A percentile compares a stretch with the other conserved stretches of the same genome.
These are phyloP conservation scores for Suillus spraguei DNA, from an alignment of 768 basidiomycete genomes.

Conservation along the genomic window DNA sequence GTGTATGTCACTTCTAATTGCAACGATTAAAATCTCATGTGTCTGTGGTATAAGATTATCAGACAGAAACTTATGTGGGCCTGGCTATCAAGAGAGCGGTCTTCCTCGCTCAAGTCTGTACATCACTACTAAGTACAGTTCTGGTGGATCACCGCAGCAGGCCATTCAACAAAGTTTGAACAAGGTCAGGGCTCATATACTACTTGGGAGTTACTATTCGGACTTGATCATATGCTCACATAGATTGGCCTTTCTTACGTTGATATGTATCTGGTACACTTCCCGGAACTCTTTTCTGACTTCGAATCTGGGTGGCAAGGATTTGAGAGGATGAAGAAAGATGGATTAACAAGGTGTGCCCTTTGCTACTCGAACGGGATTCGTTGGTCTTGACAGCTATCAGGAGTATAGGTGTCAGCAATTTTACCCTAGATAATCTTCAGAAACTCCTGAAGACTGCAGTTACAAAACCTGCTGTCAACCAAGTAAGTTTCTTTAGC, in stretches of 20 bases:
- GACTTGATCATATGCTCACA: not conserved
- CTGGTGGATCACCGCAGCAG: constrained; percentile 36
- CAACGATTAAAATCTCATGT: constrained; percentile 2
- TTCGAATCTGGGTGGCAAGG: constrained; percentile 51
- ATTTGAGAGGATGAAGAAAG: constrained; percentile 56
- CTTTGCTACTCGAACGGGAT: not conserved
- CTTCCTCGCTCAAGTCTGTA: constrained; percentile 47
- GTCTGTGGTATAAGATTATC: constrained; percentile 23
- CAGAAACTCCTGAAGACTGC: constrained; percentile 53
- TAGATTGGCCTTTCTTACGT: constrained; percentile 64
- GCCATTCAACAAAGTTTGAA: constrained; percentile 49
- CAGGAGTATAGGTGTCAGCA: constrained; percentile 77
- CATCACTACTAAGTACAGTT: constrained; percentile 60
- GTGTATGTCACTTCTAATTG: constrained; percentile 32
- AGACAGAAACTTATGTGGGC: constrained; percentile 38
- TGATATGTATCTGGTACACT: constrained; percentile 74
- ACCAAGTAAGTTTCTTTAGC: constrained; percentile 50
- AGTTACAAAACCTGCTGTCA: constrained; percentile 63
- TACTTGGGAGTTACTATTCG: too few species aligned
- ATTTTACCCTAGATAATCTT: constrained; percentile 57
- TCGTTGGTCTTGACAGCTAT: not conserved
- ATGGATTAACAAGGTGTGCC: constrained; percentile 35
- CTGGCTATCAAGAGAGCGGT: constrained; percentile 47
- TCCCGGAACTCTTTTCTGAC: constrained; percentile 33
- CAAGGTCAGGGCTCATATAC: constrained; percentile 41